A percentile compares a stretch with the other conserved stretches of the same genome.
These are phyloP conservation scores for Mycena chlorophos DNA, from an alignment of 768 basidiomycete species.

Conservation along the genomic window DNA sequence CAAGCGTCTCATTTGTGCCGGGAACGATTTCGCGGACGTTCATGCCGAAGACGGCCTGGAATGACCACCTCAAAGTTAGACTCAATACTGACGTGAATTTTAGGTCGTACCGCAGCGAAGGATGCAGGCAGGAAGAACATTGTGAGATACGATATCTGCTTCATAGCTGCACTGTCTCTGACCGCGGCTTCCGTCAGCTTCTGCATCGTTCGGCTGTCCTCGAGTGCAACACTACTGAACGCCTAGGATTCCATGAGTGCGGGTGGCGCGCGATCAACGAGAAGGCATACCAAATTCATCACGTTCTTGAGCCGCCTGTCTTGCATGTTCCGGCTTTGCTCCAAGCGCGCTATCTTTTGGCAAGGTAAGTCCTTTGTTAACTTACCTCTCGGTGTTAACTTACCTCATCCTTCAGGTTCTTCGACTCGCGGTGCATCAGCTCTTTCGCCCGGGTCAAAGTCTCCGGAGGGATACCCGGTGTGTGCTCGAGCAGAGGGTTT, in stretches of 20 bases:
- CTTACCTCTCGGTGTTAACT: no score
- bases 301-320: constrained; percentile 50
- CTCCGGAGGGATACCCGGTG: constrained; percentile 13
- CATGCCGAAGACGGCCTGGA: constrained; percentile 57
- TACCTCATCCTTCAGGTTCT: constrained; percentile 48
- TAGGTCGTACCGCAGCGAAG: constrained; percentile 45
- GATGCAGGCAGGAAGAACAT: constrained; percentile 63
- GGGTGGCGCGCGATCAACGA: not conserved
- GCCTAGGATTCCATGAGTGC: constrained; percentile 30
- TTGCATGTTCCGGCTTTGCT: constrained; percentile 42
- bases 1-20: constrained; percentile 31
- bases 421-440: constrained; percentile 45
- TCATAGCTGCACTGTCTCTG: constrained; percentile 49
- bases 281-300: constrained; percentile 44
- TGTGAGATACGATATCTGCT: constrained; percentile 57
- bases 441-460: constrained; percentile 16
- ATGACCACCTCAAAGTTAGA: not conserved
- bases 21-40: constrained; percentile 48
- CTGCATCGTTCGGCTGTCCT: constrained; percentile 46
- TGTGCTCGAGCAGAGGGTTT: constrained; percentile 45
- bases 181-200: constrained; percentile 42
- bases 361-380: no score
- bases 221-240: constrained; percentile 49
- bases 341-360: constrained; percentile 50
- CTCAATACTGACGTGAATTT: not conserved